Evolutionary conservation across 306 rosid species (phyloP), one percentile per base, ranked within the genome.

Genomic region (Rubus idaeus): DNA sequence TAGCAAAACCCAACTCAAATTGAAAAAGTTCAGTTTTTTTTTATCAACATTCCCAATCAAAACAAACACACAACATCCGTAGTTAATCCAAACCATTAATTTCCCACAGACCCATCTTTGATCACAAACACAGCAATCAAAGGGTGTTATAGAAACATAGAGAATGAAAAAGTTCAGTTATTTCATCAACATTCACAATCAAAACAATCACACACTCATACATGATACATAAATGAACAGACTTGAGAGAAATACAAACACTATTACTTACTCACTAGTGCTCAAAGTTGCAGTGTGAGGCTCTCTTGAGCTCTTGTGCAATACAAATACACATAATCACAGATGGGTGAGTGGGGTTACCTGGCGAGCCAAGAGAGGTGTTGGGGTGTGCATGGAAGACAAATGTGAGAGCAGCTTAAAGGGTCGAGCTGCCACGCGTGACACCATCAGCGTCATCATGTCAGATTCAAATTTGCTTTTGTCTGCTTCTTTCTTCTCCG

Each of bases 291-390:
- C 5, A 62, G n/a, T 63, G 12, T 23, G 63, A 50, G 77, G 13
- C 23, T 14, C 21, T 3, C 46, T 16, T 21, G 23, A 42, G 20
- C 57, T 45, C 57, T 45, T 8, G 10, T 20, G 16, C 67, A 18
- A 74, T 17, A 74, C 61, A 74, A 74, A 71, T 42, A 73, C 42
- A 57, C 1, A 74, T 5, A 5, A 18, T 14, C 44, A 23, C 26
- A 74, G 77, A 26, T 52, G 5, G 41, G 45, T 16, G 14, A 46
- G 42, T 23, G 41, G 78, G 75, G 26, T 60, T 82, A 82, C 97
- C 91, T 90, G 91, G 73, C 88, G 89, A 71, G 78, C 21, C 77
- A 82, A 41, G 62, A 78, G 69, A 72, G 74, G 77, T 66, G 56
- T 40, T 52, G 83, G 10, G 39, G 75, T 20, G 21, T 67, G 90